A percentile compares a stretch with the other conserved stretches of the same genome.
Evolutionary conservation across 768 basidiomycete genomes (phyloP).

Genomic region (Sarcodon aspratus): DNA sequence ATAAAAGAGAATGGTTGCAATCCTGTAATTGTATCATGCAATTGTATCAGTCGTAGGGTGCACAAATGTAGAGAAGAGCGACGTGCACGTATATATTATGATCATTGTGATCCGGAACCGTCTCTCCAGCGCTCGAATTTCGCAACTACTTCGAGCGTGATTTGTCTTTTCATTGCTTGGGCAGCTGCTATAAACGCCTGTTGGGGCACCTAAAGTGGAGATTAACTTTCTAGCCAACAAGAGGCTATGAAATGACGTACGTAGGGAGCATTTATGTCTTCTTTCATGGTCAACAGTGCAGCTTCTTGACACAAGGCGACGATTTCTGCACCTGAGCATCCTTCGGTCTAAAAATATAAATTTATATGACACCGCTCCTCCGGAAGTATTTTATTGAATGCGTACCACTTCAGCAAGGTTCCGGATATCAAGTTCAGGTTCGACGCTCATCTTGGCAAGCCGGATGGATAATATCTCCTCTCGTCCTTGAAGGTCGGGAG

Average conservation of each 20-base stretch:
- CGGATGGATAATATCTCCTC: conserved; percentile 80
- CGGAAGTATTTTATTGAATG: background rate
- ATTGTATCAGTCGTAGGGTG: no score
- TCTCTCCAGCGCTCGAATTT: conserved; percentile 65
- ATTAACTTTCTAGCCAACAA: background rate
- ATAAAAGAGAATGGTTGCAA: no score
- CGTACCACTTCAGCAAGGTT: conserved; percentile 63
- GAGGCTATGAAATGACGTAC: conserved; percentile 33
- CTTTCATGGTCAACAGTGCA: conserved; percentile 84
- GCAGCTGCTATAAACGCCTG: conserved; percentile 69
- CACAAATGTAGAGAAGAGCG: no score
- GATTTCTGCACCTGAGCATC: conserved; percentile 95
- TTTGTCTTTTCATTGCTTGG: conserved; percentile 59
- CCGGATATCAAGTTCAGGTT: conserved; percentile 51
- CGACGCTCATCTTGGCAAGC: conserved; percentile 71
- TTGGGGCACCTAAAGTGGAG: conserved; percentile 50
- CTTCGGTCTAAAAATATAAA: conserved; percentile 54
- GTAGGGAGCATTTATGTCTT: conserved; percentile 63
- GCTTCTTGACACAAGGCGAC: conserved; percentile 92
- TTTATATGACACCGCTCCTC: conserved; percentile 2
- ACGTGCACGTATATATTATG: no score
- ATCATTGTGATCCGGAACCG: conserved; percentile 8
- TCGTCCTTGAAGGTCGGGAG: conserved; percentile 70
- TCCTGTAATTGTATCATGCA: no score
- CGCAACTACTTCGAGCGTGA: conserved; percentile 68